Evolutionary conservation across 306 rosid species (phyloP).

Genomic region (Comarum palustre): DNA sequence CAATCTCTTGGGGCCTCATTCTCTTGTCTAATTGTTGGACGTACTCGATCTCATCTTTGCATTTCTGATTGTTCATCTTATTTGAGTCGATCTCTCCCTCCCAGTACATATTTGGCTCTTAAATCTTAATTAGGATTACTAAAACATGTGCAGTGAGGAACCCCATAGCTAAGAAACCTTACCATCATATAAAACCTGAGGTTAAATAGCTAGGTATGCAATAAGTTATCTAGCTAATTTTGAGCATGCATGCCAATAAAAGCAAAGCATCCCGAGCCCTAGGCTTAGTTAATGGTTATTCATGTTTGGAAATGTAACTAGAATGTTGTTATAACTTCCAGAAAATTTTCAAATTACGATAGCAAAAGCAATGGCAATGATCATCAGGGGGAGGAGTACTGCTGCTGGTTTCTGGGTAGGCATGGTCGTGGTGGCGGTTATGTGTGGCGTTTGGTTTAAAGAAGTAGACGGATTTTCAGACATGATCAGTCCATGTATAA

Average conservation of each 20-base stretch:
- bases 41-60: background rate
- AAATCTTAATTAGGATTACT: background rate
- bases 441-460: background rate
- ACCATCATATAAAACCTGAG: background rate
- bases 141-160: background rate
- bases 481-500: background rate
- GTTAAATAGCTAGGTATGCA: background rate
- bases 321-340: too few species aligned
- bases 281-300: too few species aligned
- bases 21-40: background rate
- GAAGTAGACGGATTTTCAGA: background rate
- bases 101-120: background rate
- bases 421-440: background rate
- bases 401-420: background rate
- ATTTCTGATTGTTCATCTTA: background rate
- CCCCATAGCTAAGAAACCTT: background rate
- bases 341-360: background rate
- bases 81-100: too few species aligned
- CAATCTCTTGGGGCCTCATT: background rate
- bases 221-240: background rate
- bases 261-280: background rate
- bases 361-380: background rate
- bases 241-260: background rate
- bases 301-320: background rate
- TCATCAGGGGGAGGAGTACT: background rate